phyloP scores from a whole-genome alignment of 2,329 filamentous ascomycete species.

The Diaporthe sp. region DNA sequence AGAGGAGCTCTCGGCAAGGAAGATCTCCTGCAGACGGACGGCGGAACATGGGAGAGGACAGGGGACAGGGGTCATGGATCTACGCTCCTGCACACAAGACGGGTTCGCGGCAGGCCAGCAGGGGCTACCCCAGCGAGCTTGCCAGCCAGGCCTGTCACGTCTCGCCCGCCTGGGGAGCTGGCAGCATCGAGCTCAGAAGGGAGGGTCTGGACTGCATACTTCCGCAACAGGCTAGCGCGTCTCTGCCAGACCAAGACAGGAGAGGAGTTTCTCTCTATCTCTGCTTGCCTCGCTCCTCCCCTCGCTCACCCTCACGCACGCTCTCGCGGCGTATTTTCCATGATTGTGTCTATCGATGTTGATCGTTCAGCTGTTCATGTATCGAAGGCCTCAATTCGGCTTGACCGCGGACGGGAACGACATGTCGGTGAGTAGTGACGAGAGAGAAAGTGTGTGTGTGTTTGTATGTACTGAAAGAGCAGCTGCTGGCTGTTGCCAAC shows the following conservation, averaged over 20 bases:
- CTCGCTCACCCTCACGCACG: too few species aligned
- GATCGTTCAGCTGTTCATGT: not conserved
- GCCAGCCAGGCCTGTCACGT: slow-evolving; percentile 13
- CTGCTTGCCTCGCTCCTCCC: not conserved
- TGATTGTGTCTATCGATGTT: not conserved
- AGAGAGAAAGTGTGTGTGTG: too few species aligned
- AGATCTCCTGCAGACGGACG: slow-evolving; percentile 26
- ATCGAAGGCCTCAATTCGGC: not conserved
- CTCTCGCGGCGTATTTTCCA: not conserved
- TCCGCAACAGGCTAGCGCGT: slow-evolving; percentile 22
- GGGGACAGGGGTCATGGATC: not conserved
- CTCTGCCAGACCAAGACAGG: not conserved
- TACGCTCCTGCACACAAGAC: not conserved
- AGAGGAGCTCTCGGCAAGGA: slow-evolving; percentile 11
- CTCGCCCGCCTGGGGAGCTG: not conserved
- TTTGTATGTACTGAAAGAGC: not conserved
- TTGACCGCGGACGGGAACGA: not conserved
- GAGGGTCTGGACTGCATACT: slow-evolving; percentile 7
- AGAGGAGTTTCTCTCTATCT: not conserved
- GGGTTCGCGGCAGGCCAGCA: slow-evolving; percentile 16
- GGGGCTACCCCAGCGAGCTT: not conserved
- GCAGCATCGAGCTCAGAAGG: not conserved
- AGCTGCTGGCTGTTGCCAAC: too few species aligned
- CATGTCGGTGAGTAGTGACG: not conserved
- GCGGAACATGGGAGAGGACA: slow-evolving; percentile 13